Evolutionary conservation across 495 filamentous ascomycete genomes (phyloP), one percentile per base, ranked within the genome.

Genomic region (Cladorrhinum samala): DNA sequence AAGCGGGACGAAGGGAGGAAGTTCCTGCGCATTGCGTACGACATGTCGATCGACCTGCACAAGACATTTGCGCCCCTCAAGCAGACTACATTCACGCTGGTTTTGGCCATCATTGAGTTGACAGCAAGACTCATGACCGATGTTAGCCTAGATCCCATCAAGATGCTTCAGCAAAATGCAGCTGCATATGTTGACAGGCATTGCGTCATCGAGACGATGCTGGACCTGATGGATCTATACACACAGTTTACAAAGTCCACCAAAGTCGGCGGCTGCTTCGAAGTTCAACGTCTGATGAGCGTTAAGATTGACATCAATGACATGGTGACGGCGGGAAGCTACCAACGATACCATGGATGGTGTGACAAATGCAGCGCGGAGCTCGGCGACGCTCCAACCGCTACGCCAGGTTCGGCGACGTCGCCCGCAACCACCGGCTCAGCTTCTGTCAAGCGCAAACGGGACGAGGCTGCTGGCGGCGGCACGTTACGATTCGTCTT

Each of bases 31-130:
- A 72, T 80, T 3, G 87, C 88, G 0, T 94, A 88, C 68, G 83
- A 86, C 63, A 87, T 96, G 58, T 86, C 83, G 11, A 77, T 90
- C 48, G 93, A 98, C 68, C 72, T 95, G 16, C 94, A 96, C 67
- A 88, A 91, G 58, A 98, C 93, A 3, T 94, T 88, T 67, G 84
- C 87, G 5, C 93, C 92, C 16, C 73, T 97, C 30, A 97, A 96
- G 69, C 88, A 95, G 53, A 84, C 82, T 0, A 84, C 85, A 3
- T 77, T 83, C 17, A 85, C 88, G 3, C 83, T 96, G 72, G 89
- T 90, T 2, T 73, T 93, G 43, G 83, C 83, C n/a, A 82, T 87
- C 60, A 71, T 95, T 2, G 89, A 94, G 67, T 80, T 97, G 37
- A 83, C 91, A 1, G 77, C 83, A 1, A 79, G 87, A 20, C 64